A percentile compares a stretch with the other conserved stretches of the same genome.
Conservation (phyloP, 495 filamentous ascomycete species). For the Xylaria telfairii region DNA sequence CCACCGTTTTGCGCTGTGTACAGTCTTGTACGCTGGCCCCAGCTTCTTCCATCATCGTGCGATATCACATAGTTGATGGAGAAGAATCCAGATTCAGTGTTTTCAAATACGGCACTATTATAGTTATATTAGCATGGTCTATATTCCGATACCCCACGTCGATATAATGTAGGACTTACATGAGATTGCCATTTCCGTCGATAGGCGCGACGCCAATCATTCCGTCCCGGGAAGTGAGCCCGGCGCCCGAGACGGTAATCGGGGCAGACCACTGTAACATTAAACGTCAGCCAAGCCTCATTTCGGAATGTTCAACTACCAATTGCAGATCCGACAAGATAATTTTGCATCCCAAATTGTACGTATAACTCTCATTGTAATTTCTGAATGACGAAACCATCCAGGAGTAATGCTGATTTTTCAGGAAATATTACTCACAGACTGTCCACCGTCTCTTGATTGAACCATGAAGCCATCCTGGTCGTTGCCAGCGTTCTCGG, state of each 20-base stretch:
- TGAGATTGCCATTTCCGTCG: conserved; percentile 45
- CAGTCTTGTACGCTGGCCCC: conserved; percentile 58
- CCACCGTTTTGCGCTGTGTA: conserved; percentile 52
- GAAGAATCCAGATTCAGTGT: conserved; percentile 52
- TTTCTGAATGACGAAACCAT: not conserved
- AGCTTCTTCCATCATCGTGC: conserved; percentile 62
- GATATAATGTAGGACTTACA: conserved; percentile 26
- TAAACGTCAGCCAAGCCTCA: not conserved
- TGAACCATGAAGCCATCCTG: conserved; percentile 62
- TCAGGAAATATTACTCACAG: conserved; percentile 26
- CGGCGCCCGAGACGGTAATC: conserved; percentile 54
- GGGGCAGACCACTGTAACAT: conserved; percentile 49
- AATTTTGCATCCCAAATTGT: not conserved
- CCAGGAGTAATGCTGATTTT: not conserved
- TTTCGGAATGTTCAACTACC: not conserved
- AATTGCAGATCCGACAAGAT: not conserved
- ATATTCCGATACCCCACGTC: not conserved
- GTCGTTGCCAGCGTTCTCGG: conserved; percentile 58
- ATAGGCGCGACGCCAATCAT: conserved; percentile 62
- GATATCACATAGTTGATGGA: conserved; percentile 58
- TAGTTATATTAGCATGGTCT: conserved; percentile 10
- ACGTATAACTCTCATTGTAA: not conserved
- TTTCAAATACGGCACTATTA: conserved; percentile 60
- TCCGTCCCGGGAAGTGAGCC: conserved; percentile 58
- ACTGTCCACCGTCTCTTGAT: conserved; percentile 58